A percentile compares a stretch with the other conserved stretches of the same genome.
phyloP scores from a whole-genome alignment of 768 basidiomycete genomes.

The Clathrus columnatus region DNA sequence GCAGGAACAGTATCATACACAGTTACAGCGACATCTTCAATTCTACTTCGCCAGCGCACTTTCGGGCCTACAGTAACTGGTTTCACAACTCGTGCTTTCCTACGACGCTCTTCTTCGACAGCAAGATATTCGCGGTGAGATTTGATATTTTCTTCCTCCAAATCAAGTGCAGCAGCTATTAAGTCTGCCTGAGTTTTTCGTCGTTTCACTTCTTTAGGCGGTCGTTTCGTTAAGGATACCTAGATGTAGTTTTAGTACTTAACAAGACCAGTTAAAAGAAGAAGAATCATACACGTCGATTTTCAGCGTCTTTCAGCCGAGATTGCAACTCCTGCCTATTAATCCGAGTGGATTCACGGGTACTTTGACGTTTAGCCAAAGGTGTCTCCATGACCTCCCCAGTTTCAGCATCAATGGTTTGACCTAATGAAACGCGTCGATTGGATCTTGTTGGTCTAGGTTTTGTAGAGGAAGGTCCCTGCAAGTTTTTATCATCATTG shows the following conservation, averaged over 20 bases:
- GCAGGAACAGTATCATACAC: constrained; percentile 13
- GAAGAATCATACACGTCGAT: constrained; percentile 41
- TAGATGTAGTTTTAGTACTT: constrained; percentile 1
- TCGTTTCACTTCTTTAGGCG: constrained; percentile 40
- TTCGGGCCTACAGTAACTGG: constrained; percentile 56
- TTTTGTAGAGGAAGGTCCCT: neutral
- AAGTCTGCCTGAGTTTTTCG: constrained; percentile 73
- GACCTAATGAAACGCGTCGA: constrained; percentile 47
- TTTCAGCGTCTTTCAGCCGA: constrained; percentile 43
- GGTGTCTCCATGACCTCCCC: constrained; percentile 41
- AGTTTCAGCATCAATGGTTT: constrained; percentile 49
- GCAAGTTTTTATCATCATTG: neutral
- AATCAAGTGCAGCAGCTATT: constrained; percentile 74
- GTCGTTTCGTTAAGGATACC: constrained; percentile 50
- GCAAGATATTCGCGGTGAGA: constrained; percentile 74
- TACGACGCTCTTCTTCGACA: constrained; percentile 75
- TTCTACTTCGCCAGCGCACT: constrained; percentile 60
- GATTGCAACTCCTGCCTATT: constrained; percentile 34
- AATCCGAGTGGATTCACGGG: constrained; percentile 58
- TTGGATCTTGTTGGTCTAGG: constrained; percentile 25
- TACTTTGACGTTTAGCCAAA: constrained; percentile 41
- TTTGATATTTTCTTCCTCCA: constrained; percentile 75
- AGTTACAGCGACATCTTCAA: constrained; percentile 46
- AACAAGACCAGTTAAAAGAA: constrained; percentile 3
- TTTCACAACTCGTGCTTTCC: constrained; percentile 54